A percentile compares a stretch with the other conserved stretches of the same genome.
phyloP scores from a whole-genome alignment of 83 land plant genomes.

The Thuja plicata region DNA sequence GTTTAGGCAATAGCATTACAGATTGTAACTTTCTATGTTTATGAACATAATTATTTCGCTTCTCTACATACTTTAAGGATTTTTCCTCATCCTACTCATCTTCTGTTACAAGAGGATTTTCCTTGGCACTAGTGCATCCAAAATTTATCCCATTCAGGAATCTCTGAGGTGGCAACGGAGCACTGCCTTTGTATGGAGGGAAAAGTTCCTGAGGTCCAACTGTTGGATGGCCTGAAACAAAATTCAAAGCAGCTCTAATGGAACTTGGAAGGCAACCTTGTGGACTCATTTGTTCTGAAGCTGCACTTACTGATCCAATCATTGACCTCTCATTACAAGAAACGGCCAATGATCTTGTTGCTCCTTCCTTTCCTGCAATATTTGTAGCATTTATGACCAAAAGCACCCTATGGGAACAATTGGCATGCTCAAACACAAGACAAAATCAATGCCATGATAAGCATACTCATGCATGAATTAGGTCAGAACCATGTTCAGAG shows the following conservation, averaged over 20 bases:
- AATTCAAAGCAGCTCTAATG: too few species aligned
- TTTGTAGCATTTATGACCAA: not conserved
- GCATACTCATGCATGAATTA: not conserved
- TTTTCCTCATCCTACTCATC: too few species aligned
- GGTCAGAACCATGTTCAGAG: not conserved
- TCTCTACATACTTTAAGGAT: too few species aligned
- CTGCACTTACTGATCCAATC: not conserved
- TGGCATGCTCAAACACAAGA: not conserved
- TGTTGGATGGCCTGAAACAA: conserved; percentile 12
- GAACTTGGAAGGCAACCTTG: too few species aligned
- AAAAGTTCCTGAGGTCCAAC: not conserved
- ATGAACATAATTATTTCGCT: too few species aligned
- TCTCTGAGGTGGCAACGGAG: not conserved
- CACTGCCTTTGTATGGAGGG: too few species aligned
- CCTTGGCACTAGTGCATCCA: too few species aligned
- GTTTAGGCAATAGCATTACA: too few species aligned
- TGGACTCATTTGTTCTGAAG: too few species aligned
- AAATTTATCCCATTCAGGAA: conserved; percentile 5
- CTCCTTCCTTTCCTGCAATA: conserved; percentile 1
- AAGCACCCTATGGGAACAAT: not conserved
- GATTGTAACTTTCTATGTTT: too few species aligned
- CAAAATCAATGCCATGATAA: not conserved
- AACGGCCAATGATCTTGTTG: conserved; percentile 6
- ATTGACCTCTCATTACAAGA: not conserved
- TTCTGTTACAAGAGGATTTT: too few species aligned